Percentiles rank a stretch among this genome's conserved stretches.
phyloP scores from a whole-genome alignment of 371 early-diverging fungal genomes.

The Rhizomucor miehei region DNA sequence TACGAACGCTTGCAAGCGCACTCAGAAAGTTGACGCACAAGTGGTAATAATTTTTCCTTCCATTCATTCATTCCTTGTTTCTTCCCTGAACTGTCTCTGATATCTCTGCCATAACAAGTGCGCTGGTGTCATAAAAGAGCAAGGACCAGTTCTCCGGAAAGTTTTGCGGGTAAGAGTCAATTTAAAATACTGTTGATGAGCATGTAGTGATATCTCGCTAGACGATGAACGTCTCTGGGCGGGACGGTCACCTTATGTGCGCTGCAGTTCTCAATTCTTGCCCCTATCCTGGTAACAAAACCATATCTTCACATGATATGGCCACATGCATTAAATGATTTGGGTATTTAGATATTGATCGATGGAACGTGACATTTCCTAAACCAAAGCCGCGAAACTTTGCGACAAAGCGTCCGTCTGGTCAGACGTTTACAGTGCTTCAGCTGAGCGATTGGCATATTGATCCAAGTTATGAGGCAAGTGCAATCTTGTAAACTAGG shows the following conservation, averaged over 20 bases:
- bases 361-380: slow-evolving; percentile 47
- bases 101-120: slow-evolving; percentile 20
- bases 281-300: slow-evolving; percentile 41
- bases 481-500: background rate
- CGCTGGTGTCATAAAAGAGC: slow-evolving; percentile 45
- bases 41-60: slow-evolving; percentile 38
- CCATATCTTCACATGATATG: background rate
- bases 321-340: background rate
- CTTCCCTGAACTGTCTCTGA: too few relatives aligned
- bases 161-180: slow-evolving; percentile 29
- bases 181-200: background rate
- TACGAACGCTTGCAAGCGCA: slow-evolving; percentile 31
- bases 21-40: slow-evolving; percentile 28
- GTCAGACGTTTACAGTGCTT: slow-evolving; percentile 43
- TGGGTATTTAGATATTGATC: slow-evolving; percentile 23
- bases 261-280: slow-evolving; percentile 43
- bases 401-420: slow-evolving; percentile 15
- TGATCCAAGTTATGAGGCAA: slow-evolving; percentile 48
- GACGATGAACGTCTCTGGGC: slow-evolving; percentile 48
- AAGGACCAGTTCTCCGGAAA: slow-evolving; percentile 41
- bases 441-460: slow-evolving; percentile 68
- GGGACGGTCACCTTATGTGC: slow-evolving; percentile 46
- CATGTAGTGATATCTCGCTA: slow-evolving; percentile 5
- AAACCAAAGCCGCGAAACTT: slow-evolving; percentile 40
- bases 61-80: too few relatives aligned